Percentiles rank a stretch among this genome's conserved stretches.
Conservation (phyloP, 805 yeast genomes). For the Brettanomyces custersianus region DNA sequence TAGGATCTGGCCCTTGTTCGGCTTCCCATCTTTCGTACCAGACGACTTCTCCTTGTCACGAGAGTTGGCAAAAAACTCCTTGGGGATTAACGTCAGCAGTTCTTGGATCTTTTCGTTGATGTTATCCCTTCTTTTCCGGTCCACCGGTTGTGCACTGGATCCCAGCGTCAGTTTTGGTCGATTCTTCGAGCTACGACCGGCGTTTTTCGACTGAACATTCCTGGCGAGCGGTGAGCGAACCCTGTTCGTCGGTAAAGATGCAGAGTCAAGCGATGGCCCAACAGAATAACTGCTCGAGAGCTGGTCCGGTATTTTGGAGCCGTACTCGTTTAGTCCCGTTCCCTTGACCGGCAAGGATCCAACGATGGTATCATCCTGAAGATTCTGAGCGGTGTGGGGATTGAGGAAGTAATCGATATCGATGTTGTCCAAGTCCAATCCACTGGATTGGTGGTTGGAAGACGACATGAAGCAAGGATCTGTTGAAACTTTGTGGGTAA, state of each 20-base stretch:
- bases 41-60: constrained; percentile 36
- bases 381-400: too few relatives aligned
- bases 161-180: constrained; percentile 9
- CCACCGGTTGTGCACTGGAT: constrained; percentile 20
- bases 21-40: constrained; percentile 78
- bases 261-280: neutral
- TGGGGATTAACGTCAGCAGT: constrained; percentile 25
- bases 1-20: constrained; percentile 75
- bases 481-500: too few relatives aligned
- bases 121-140: constrained; percentile 44
- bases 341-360: constrained; percentile 1
- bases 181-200: neutral
- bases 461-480: too few relatives aligned
- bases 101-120: constrained; percentile 53
- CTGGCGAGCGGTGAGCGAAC: constrained; percentile 9
- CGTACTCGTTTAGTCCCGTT: neutral
- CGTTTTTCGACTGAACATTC: constrained; percentile 1
- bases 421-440: too few relatives aligned
- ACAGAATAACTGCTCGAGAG: constrained; percentile 4
- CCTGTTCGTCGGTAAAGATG: neutral
- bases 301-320: neutral
- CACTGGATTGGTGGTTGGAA: too few relatives aligned
- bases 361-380: constrained; percentile 1
- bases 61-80: constrained; percentile 30
- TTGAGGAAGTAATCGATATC: too few relatives aligned